Percentiles rank a stretch among this genome's conserved stretches.
Conservation (phyloP, 1,284 basidiomycete species). For the Malassezia equina region DNA sequence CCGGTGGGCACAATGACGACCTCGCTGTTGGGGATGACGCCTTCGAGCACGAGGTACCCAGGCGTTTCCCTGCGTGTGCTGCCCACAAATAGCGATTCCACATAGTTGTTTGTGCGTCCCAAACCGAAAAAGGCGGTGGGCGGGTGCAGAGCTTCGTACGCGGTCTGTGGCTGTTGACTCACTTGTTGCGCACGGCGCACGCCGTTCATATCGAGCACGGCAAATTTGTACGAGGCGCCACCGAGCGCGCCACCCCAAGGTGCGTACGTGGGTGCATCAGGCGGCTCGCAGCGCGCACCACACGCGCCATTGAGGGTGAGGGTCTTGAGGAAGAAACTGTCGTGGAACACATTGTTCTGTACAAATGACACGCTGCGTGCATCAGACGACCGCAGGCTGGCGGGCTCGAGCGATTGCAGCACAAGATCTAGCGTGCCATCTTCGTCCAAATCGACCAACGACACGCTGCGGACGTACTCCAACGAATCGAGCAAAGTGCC, state of each 20-base stretch:
- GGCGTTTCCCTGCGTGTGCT: constrained; percentile 52
- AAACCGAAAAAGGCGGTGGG: constrained; percentile 95
- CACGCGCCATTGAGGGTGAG: constrained; percentile 83
- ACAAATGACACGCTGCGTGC: constrained; percentile 59
- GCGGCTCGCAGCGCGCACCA: constrained; percentile 59
- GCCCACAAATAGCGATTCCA: constrained; percentile 57
- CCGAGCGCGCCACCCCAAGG: constrained; percentile 87
- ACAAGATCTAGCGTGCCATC: constrained; percentile 90
- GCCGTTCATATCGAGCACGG: constrained; percentile 85
- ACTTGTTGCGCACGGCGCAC: constrained; percentile 82
- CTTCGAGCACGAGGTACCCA: constrained; percentile 82
- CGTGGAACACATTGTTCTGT: constrained; percentile 96
- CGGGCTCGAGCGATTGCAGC: constrained; percentile 57
- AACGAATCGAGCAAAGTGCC: constrained; percentile 55
- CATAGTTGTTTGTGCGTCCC: constrained; percentile 98
- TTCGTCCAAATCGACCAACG: constrained; percentile 87
- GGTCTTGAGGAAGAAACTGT: constrained; percentile 89
- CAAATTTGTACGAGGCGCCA: constrained; percentile 94
- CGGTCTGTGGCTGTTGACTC: constrained; percentile 80
- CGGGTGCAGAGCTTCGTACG: constrained; percentile 75
- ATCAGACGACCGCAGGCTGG: constrained; percentile 21
- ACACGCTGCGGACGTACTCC: constrained; percentile 66
- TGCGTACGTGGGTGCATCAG: constrained; percentile 49
- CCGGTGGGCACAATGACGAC: constrained; percentile 71
- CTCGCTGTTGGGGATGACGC: constrained; percentile 92